Evolutionary conservation across 148 eudicot species (phyloP), one percentile per base, ranked within the genome.

Genomic region (Cornus florida): DNA sequence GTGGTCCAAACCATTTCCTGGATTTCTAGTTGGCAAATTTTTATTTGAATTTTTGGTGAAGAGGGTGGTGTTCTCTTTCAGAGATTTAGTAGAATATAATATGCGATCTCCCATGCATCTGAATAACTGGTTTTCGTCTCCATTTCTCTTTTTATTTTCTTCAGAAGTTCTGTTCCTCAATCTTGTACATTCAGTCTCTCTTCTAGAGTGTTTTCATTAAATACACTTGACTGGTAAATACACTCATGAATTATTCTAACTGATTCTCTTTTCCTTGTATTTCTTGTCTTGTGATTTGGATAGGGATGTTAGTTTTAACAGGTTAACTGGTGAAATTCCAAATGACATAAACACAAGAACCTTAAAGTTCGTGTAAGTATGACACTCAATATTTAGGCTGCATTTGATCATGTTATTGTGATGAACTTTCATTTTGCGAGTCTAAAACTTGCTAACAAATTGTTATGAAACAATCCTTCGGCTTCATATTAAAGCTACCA

Each of bases 291-390:
- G 48, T 22, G 24, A 76, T 78, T 77, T 83, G 60, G 57, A 72
- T 89, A 90, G 97, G 81, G 97, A 92, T 82, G 86, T 86, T 77
- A 91, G 92, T 80, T 92, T 89, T 86, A 92, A 92, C 82, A 85
- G 79, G 64, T 75, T 92, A 64, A 79, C 32, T 38, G 97, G 97
- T 56, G 81, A 66, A 79, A 87, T 92, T 81, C 88, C 97, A 46
- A 59, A 83, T 77, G 78, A 77, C 77, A 82, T 85, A 74, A 75
- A 50, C 11, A 84, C 84, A 6, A 87, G 83, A 83, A 75, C 78
- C 50, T 67, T 91, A 82, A 89, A 86, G 76, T 82, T 86, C 72
- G 80, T 91, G 97, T 92, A 83, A 84, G 97, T 85, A 38, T n/a
- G 39, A 48, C 64, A n/a, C n/a, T 9, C 2, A 66, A 28, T 46